Evolutionary conservation across 2,329 filamentous ascomycete genomes (phyloP).

Genomic region (Alternaria panax): DNA sequence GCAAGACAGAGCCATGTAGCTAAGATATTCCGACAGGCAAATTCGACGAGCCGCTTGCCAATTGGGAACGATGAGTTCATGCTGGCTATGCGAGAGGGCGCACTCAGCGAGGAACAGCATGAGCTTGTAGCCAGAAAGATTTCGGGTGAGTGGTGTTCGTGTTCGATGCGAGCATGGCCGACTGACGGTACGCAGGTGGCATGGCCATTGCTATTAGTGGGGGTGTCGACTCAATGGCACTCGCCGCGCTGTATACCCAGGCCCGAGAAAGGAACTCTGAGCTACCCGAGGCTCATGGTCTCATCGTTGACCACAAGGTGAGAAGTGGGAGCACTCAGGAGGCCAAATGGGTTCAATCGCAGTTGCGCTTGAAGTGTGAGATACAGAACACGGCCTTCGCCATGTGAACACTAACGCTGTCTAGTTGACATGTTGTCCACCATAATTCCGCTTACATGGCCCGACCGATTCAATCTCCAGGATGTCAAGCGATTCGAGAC

Average conservation of each 20-base stretch:
- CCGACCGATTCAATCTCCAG: conserved; percentile 46
- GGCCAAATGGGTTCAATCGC: conserved; percentile 59
- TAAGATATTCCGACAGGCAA: conserved; percentile 29
- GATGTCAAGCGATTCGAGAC: conserved; percentile 75
- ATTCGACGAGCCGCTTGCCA: conserved; percentile 29
- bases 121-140: background rate
- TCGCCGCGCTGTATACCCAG: conserved; percentile 73
- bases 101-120: conserved; percentile 9
- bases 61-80: conserved; percentile 39
- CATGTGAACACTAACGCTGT: conserved; percentile 16
- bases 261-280: conserved; percentile 13
- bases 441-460: conserved; percentile 51
- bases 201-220: conserved; percentile 81
- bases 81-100: conserved; percentile 17
- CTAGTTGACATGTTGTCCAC: conserved; percentile 42
- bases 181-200: conserved; percentile 8
- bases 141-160: conserved; percentile 22
- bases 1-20: conserved; percentile 17
- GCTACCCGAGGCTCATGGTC: conserved; percentile 55
- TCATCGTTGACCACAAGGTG: conserved; percentile 69
- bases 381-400: background rate
- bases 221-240: conserved; percentile 96
- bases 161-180: background rate
- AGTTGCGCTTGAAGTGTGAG: conserved; percentile 56
- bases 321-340: conserved; percentile 63